Evolutionary conservation across 352 stramenopile genomes (phyloP).

Genomic region (Pythium chondricola): DNA sequence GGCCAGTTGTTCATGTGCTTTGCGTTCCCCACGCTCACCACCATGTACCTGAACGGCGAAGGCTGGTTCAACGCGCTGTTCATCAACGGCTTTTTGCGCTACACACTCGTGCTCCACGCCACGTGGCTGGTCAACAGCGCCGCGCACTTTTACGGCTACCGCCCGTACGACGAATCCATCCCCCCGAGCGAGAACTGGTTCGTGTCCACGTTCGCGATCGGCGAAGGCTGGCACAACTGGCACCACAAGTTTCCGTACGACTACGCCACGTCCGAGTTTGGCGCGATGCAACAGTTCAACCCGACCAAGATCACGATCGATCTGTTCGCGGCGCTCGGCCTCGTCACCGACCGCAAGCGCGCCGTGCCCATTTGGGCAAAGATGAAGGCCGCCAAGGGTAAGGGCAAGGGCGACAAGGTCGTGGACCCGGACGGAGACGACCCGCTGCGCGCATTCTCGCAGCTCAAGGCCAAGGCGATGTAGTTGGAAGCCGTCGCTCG

Average conservation of each 20-base stretch:
- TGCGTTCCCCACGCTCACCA: conserved; percentile 90
- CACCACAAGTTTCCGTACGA: conserved; percentile 99
- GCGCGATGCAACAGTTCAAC: conserved; percentile 95
- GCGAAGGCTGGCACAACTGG: conserved; percentile 99
- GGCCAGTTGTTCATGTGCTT: conserved; percentile 98
- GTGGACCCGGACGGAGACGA: conserved; percentile 50
- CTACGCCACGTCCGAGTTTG: conserved; percentile 98
- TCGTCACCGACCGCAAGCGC: conserved; percentile 94
- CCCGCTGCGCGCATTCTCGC: too few relatives aligned
- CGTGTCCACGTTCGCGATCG: conserved; percentile 93
- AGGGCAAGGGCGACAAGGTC: conserved; percentile 31
- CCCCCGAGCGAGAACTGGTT: conserved; percentile 95
- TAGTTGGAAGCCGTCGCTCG: too few relatives aligned
- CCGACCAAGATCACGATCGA: conserved; percentile 98
- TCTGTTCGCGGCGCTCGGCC: conserved; percentile 81
- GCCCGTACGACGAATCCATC: conserved; percentile 93
- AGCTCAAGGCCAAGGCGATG: too few relatives aligned
- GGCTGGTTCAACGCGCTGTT: conserved; percentile 96
- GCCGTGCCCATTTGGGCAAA: conserved; percentile 93
- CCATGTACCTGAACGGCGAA: conserved; percentile 85
- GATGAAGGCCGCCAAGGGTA: conserved; percentile 57
- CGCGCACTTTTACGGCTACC: conserved; percentile 97
- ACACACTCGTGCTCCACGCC: conserved; percentile 93
- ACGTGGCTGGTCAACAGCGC: conserved; percentile 99
- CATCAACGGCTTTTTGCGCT: conserved; percentile 92